These are phyloP conservation scores for Ganoderma sp. DNA, from an alignment of 1,284 basidiomycete genomes.

Conservation along the genomic window DNA sequence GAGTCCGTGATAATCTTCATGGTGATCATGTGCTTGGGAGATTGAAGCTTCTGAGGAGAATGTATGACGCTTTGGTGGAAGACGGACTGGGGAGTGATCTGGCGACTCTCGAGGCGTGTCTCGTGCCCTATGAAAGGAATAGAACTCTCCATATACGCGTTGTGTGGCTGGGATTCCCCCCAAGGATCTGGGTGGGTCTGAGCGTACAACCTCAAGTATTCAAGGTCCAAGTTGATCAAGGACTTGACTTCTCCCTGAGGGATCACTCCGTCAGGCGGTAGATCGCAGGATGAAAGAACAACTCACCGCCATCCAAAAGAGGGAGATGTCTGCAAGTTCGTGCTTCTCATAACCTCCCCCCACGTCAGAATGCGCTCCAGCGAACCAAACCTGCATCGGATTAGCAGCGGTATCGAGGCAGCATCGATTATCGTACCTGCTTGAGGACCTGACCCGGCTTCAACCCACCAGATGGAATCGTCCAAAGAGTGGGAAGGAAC, in stretches of 20 bases:
- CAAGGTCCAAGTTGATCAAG: neutral
- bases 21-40: neutral
- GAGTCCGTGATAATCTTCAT: neutral
- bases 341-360: neutral
- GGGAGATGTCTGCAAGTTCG: neutral
- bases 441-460: neutral
- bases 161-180: neutral
- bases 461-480: neutral
- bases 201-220: neutral
- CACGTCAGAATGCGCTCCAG: neutral
- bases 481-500: slow-evolving; percentile 1
- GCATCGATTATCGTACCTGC: neutral
- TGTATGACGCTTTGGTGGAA: neutral
- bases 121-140: neutral
- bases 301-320: neutral
- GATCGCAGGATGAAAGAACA: neutral
- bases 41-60: neutral
- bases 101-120: neutral
- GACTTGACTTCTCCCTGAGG: neutral
- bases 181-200: neutral
- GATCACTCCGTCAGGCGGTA: neutral
- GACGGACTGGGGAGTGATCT: neutral
- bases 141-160: neutral
- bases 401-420: neutral
- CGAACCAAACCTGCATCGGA: neutral